Evolutionary conservation across 2,329 filamentous ascomycete genomes (phyloP), one percentile per base, ranked within the genome.

Genomic region (Alternaria alternata): DNA sequence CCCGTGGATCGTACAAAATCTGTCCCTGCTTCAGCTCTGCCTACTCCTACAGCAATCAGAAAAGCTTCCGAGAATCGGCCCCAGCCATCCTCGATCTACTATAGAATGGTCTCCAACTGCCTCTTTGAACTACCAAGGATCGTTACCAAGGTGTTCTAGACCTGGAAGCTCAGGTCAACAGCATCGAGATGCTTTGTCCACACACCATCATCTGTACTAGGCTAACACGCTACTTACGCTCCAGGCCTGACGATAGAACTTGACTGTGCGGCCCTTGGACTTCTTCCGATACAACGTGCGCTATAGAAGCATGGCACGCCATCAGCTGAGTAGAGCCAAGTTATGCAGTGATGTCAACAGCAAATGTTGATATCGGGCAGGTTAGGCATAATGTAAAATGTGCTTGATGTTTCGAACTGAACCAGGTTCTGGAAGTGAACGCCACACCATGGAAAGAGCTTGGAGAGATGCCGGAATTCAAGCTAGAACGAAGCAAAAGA

Each of bases 21-120:
- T 3, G 12, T 34, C 14, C 28, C 14, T 20, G 30, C 1, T 0
- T 26, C 4, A 24, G 14, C 7, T 11, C 28, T 22, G 30, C 18
- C 30, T 7, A 1, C 28, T 24, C 14, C 1, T 6, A 0, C 0
- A 16, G 3, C 3, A 12, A 38, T 18, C 16, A n/a, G 20, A 1
- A 16, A 20, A 36, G 20, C 14, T 49, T 3, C 8, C 20, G n/a
- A 22, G 2, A 24, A 0, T 24, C 30, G 3, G 30, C 32, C 30
- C 1, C 12, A 7, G 7, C 12, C 20, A 3, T 26, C 9, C 2
- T 7, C 3, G 24, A 0, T n/a, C 32, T 49, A 32, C 20, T 38
- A 49, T 32, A 7, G 20, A 49, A 14, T 16, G 18, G 14, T 34
- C 0, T 36, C 22, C 18, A n/a, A 14, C 2, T 34, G 12, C 28